Conservation (phyloP, 2,329 filamentous ascomycete species). For the Sporothrix mexicana region DNA sequence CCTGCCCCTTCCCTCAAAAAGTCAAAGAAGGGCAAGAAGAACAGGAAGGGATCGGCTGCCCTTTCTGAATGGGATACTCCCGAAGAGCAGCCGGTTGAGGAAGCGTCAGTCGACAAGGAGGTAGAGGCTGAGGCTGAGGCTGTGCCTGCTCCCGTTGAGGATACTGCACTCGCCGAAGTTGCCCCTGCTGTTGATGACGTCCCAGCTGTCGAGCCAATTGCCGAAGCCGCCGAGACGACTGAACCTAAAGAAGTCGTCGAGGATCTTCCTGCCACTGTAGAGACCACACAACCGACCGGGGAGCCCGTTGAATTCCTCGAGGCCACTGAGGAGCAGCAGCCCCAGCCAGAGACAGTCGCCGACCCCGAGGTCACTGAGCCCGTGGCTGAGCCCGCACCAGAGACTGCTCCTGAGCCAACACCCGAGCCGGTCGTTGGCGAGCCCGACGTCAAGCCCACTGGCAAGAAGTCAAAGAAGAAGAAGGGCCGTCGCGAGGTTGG, state of each 20-base stretch:
- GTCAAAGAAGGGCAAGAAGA: conserved; percentile 45
- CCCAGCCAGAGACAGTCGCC: too few species aligned
- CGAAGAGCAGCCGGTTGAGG: neutral
- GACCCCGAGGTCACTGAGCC: neutral
- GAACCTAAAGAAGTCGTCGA: neutral
- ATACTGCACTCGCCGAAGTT: neutral
- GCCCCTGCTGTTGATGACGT: neutral
- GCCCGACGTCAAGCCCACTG: neutral
- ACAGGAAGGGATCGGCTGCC: neutral
- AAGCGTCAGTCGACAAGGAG: neutral
- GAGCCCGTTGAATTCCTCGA: neutral
- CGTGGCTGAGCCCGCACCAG: neutral
- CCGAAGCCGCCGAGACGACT: neutral
- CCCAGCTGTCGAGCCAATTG: neutral
- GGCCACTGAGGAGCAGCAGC: neutral
- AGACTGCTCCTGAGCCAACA: neutral
- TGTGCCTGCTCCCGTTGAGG: neutral
- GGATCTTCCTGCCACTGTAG: neutral
- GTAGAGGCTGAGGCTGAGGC: neutral
- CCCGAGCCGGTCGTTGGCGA: neutral
- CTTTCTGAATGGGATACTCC: neutral
- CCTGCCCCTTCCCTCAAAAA: conserved; percentile 41
- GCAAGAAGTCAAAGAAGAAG: conserved; percentile 30
- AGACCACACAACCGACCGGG: neutral
- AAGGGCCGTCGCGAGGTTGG: neutral